A percentile compares a stretch with the other conserved stretches of the same genome.
phyloP scores from a whole-genome alignment of 2,329 filamentous ascomycete genomes.

The Fusarium albidum region DNA sequence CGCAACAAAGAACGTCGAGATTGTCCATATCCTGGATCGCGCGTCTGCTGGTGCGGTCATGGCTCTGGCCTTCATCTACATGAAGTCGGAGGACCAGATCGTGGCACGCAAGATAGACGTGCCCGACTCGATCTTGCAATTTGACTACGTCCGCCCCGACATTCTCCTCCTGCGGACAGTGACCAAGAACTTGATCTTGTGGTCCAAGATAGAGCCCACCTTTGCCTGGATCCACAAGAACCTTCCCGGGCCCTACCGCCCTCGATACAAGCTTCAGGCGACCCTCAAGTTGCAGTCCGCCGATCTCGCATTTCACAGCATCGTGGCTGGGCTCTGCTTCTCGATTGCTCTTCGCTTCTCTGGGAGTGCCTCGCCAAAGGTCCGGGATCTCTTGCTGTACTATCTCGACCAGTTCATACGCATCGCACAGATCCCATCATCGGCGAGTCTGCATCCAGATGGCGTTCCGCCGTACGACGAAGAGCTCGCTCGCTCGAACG shows the following conservation, averaged over 20 bases:
- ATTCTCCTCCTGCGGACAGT: constrained; percentile 90
- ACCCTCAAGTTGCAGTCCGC: constrained; percentile 74
- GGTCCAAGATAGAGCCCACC: constrained; percentile 80
- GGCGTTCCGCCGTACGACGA: constrained; percentile 73
- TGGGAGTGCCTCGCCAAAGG: constrained; percentile 73
- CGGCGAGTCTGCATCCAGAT: constrained; percentile 40
- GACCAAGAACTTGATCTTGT: constrained; percentile 90
- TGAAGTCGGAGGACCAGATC: constrained; percentile 91
- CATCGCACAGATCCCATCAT: constrained; percentile 68
- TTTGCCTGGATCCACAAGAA: constrained; percentile 79
- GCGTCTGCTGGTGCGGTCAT: constrained; percentile 93
- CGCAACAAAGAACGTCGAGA: constrained; percentile 86
- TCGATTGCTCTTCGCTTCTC: constrained; percentile 77
- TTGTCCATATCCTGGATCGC: constrained; percentile 92
- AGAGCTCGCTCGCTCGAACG: constrained; percentile 81
- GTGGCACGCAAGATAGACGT: constrained; percentile 93
- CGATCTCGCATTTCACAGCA: constrained; percentile 92
- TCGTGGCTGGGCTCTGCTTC: constrained; percentile 88
- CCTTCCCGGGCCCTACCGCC: constrained; percentile 74
- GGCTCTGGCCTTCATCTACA: constrained; percentile 89
- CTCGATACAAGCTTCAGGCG: constrained; percentile 65
- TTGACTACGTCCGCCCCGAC: constrained; percentile 94
- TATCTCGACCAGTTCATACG: constrained; percentile 89
- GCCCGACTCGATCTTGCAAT: constrained; percentile 87
- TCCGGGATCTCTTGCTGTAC: constrained; percentile 81